These are phyloP conservation scores for Coniophora puteana DNA, from an alignment of 1,284 basidiomycete genomes.

Conservation along the genomic window DNA sequence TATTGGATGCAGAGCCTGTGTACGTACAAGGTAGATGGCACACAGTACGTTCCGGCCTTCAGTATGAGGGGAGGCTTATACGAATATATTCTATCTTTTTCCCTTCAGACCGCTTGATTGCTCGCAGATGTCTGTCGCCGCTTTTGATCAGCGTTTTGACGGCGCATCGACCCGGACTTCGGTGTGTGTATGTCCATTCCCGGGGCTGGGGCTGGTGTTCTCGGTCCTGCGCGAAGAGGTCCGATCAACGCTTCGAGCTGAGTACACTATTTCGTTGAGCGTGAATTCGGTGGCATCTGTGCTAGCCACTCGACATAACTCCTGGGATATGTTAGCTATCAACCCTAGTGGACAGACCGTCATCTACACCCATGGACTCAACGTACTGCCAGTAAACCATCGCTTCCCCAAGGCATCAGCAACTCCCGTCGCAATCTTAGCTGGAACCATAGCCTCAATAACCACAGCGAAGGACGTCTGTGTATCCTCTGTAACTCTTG, in stretches of 20 bases:
- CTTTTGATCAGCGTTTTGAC: conserved; percentile 68
- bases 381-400: conserved; percentile 51
- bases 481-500: conserved; percentile 41
- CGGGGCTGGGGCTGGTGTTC: conserved; percentile 43
- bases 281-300: conserved; percentile 54
- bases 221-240: conserved; percentile 42
- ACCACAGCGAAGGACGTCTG: conserved; percentile 37
- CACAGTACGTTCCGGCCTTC: conserved; percentile 51
- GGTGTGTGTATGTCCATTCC: conserved; percentile 59
- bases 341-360: conserved; percentile 47
- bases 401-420: no score
- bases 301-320: conserved; percentile 53
- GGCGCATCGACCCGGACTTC: conserved; percentile 45
- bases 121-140: conserved; percentile 46
- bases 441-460: no score
- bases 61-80: conserved; percentile 6
- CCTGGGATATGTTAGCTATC: conserved; percentile 69
- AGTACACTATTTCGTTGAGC: conserved; percentile 33
- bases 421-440: conserved; percentile 11
- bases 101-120: conserved; percentile 34
- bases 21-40: conserved; percentile 41
- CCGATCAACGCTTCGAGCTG: no score
- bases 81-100: conserved; percentile 6
- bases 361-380: conserved; percentile 59
- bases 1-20: conserved; percentile 66